Percentiles rank a stretch among this genome's conserved stretches.
These are phyloP conservation scores for Malassezia pachydermatis DNA, from an alignment of 1,284 basidiomycete species.

Conservation along the genomic window DNA sequence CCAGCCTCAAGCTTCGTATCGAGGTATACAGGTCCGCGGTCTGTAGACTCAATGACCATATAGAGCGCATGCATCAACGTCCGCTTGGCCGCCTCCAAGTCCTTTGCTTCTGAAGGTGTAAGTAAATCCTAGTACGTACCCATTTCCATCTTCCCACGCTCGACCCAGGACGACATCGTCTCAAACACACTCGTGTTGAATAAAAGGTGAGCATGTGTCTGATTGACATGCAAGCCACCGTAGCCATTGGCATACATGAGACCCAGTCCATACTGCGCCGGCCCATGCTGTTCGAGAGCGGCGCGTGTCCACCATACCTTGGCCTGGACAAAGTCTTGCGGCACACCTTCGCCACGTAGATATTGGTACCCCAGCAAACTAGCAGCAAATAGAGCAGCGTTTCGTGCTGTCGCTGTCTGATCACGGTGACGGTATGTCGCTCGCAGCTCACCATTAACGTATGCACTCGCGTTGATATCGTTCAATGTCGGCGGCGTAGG, in stretches of 20 bases:
- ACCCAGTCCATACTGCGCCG: conserved; percentile 77
- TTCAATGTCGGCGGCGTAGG: conserved; percentile 31
- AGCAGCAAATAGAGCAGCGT: conserved; percentile 21
- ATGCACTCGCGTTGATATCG: conserved; percentile 19
- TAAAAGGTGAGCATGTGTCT: background rate
- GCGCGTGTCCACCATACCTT: conserved; percentile 91
- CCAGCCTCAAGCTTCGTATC: background rate
- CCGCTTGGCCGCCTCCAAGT: background rate
- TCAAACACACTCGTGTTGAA: background rate
- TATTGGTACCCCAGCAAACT: conserved; percentile 72
- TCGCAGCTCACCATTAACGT: background rate
- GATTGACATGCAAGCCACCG: conserved; percentile 51
- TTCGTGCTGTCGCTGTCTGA: background rate
- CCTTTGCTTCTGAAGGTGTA: background rate
- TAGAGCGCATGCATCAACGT: background rate
- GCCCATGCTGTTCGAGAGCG: conserved; percentile 60
- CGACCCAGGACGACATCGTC: background rate
- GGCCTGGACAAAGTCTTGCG: conserved; percentile 64
- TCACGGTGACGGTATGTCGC: background rate
- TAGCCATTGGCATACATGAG: conserved; percentile 85
- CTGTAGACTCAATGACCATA: no score
- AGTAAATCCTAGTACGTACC: conserved; percentile 54
- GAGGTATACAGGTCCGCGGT: background rate
- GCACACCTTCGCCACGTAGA: conserved; percentile 81
- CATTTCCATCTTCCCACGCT: conserved; percentile 36